Conservation (phyloP, 352 stramenopile genomes). For the Phytopythium litorale region DNA sequence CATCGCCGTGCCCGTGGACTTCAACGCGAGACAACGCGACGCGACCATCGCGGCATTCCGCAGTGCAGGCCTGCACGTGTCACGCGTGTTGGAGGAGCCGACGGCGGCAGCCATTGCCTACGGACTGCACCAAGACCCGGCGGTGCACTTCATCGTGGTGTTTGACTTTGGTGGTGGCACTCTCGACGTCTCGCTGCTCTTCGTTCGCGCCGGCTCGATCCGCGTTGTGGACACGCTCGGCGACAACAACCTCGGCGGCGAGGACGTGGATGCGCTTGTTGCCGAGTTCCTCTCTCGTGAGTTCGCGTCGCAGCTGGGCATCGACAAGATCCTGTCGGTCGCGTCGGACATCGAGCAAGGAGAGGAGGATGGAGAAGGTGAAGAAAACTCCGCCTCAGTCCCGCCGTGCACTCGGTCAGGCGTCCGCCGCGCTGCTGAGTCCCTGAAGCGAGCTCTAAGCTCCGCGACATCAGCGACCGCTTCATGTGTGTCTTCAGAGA, state of each 20-base stretch:
- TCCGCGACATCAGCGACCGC: slow-evolving; percentile 16
- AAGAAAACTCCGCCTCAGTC: slow-evolving; percentile 17
- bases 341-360: slow-evolving; percentile 15
- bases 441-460: slow-evolving; percentile 53
- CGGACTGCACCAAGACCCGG: slow-evolving; percentile 89
- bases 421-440: slow-evolving; percentile 48
- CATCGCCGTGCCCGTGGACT: slow-evolving; percentile 58
- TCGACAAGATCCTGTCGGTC: slow-evolving; percentile 20
- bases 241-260: slow-evolving; percentile 78
- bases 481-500: slow-evolving; percentile 25
- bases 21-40: slow-evolving; percentile 36
- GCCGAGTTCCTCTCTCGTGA: slow-evolving; percentile 84
- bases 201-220: slow-evolving; percentile 93
- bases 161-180: slow-evolving; percentile 96
- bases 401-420: slow-evolving; percentile 52
- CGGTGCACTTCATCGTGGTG: slow-evolving; percentile 94
- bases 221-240: slow-evolving; percentile 94
- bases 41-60: slow-evolving; percentile 44
- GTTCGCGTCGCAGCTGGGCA: slow-evolving; percentile 51
- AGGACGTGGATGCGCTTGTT: slow-evolving; percentile 92
- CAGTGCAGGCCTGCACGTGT: slow-evolving; percentile 38
- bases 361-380: slow-evolving; percentile 14
- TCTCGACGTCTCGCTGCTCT: slow-evolving; percentile 92
- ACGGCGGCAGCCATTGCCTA: slow-evolving; percentile 96
- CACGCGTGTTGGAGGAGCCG: slow-evolving; percentile 79